Conservation (phyloP, 2,329 filamentous ascomycete genomes). For the Aspergillus tamarii region DNA sequence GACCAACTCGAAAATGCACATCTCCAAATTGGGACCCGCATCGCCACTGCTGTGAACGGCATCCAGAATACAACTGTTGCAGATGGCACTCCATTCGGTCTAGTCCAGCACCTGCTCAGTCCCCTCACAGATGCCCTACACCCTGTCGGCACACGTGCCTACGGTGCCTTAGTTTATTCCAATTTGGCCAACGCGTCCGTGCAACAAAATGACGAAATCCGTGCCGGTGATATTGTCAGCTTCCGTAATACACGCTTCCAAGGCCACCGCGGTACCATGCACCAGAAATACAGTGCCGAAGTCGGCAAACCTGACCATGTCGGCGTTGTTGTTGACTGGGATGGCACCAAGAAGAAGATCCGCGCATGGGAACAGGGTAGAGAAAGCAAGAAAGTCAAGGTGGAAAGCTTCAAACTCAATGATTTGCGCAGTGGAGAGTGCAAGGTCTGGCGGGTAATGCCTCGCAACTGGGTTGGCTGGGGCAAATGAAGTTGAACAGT, state of each 20-base stretch:
- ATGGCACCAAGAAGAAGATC: conserved; percentile 97
- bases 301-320: conserved; percentile 90
- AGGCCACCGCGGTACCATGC: conserved; percentile 92
- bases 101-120: conserved; percentile 78
- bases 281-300: conserved; percentile 87
- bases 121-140: conserved; percentile 73
- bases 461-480: conserved; percentile 91
- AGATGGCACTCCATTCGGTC: conserved; percentile 76
- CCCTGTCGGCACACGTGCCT: conserved; percentile 85
- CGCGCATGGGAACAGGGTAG: conserved; percentile 92
- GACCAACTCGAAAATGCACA: conserved; percentile 91
- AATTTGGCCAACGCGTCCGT: conserved; percentile 95
- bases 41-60: conserved; percentile 69
- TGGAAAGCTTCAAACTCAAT: conserved; percentile 91
- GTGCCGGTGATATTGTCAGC: conserved; percentile 87
- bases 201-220: conserved; percentile 88
- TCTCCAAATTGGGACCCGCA: conserved; percentile 75
- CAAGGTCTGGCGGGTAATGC: conserved; percentile 96
- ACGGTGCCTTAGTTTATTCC: conserved; percentile 88
- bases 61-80: conserved; percentile 81
- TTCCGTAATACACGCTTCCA: conserved; percentile 94
- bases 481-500: conserved; percentile 41
- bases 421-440: conserved; percentile 93
- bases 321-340: conserved; percentile 91
- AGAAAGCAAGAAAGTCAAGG: conserved; percentile 89